Base-by-base conservation (phyloP, 768 basidiomycete genomes). In the Amanita inopinata region DNA sequence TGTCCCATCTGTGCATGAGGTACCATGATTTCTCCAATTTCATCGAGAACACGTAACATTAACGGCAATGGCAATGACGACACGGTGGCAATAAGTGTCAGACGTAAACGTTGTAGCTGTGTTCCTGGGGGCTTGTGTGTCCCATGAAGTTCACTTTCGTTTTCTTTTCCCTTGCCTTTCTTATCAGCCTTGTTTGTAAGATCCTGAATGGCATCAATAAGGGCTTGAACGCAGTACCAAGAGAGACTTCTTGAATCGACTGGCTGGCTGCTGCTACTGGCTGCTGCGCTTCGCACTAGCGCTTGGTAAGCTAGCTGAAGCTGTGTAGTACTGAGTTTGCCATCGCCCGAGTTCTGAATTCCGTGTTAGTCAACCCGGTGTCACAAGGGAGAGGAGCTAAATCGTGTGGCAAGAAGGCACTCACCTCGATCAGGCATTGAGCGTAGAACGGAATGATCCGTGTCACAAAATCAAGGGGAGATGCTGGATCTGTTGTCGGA, bases 371-470 rank as follows among this genome's bases (percentile, higher is more conserved):
- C 7, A 37, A n/a, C n/a, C n/a, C n/a, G n/a, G n/a, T n/a, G n/a
- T n/a, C n/a, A n/a, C n/a, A n/a, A n/a, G n/a, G n/a, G n/a, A n/a
- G n/a, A n/a, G 27, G 27, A 28, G 27, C n/a, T 6, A 17, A 8
- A 15, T 7, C 33, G 6, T 7, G 6, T 6, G 33, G 33, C 2
- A 39, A 23, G 11, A 15, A 4, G 23, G 43, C 66, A 8, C 19
- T 53, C 46, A 86, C 89, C 61, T 83, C 74, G 32, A 91, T 70
- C 12, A 93, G 63, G 54, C 78, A 80, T 27, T 63, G 59, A 1
- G 75, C 68, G 57, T 93, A 93, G 53, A 82, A 86, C 0, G 85
- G 84, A 1, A 86, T 70, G 51, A 89, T 64, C 41, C 65, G 69
- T 46, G 70, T 73, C 2, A 68, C 66, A 46, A 79, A 75, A 9